These are phyloP conservation scores for Theileria parva DNA, from an alignment of 169 alveolate species.

Conservation along the genomic window DNA sequence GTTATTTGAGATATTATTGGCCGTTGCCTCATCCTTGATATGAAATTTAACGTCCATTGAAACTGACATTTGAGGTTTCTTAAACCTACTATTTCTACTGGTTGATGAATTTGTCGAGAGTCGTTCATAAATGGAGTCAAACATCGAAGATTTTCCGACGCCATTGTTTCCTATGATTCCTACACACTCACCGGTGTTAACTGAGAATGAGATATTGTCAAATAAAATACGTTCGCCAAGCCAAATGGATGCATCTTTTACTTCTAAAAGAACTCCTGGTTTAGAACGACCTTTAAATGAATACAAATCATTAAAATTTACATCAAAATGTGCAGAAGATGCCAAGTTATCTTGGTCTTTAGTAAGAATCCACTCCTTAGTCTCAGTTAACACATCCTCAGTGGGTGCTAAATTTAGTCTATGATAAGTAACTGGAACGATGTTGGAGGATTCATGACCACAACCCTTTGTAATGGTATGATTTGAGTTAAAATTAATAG, in stretches of 20 bases:
- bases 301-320: slow-evolving; percentile 3
- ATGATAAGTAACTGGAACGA: background rate
- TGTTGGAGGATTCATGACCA: background rate
- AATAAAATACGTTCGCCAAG: slow-evolving; percentile 59
- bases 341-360: background rate
- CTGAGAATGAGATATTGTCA: slow-evolving; percentile 64
- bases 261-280: slow-evolving; percentile 34
- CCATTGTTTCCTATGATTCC: slow-evolving; percentile 81
- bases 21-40: background rate
- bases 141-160: slow-evolving; percentile 71
- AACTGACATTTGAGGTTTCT: slow-evolving; percentile 1
- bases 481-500: background rate
- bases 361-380: slow-evolving; percentile 10
- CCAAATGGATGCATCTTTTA: slow-evolving; percentile 43
- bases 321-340: slow-evolving; percentile 7
- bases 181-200: slow-evolving; percentile 70
- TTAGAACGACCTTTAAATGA: slow-evolving; percentile 4
- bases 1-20: background rate
- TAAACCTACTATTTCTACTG: background rate
- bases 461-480: background rate
- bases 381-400: background rate
- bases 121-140: slow-evolving; percentile 46
- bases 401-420: background rate
- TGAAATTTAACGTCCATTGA: slow-evolving; percentile 28
- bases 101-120: slow-evolving; percentile 21